Base-by-base conservation (phyloP, 257 asterid species). In the Coffea eugenioides region DNA sequence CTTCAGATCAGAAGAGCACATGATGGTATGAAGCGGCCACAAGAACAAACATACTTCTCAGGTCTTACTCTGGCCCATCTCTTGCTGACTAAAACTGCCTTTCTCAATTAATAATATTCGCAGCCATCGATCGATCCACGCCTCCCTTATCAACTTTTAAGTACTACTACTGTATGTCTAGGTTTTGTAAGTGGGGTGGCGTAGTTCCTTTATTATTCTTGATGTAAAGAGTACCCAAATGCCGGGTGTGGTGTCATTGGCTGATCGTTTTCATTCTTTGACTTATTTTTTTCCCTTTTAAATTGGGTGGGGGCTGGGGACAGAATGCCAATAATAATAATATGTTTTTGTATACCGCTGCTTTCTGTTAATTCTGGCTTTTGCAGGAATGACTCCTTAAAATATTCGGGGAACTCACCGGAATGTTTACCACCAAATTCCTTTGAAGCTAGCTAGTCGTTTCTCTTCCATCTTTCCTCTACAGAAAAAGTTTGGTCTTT, bases 1-100 rank as follows among this genome's bases (percentile, higher is more conserved):
- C 36, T 52, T 66, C 67, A 31, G 43, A 69, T 85, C 86, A 82
- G 88, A 82, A 71, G 74, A 77, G 82, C 89, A 86, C 89, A 86
- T 86, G 89, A 66, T 57, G 34, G 80, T 69, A 75, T 75, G 77
- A 82, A 77, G 31, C 36, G 43, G 78, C 66, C 79, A 41, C 45
- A 2, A 14, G 56, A n/a, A 73, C 76, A 72, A 72, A 77, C 82
- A 83, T 80, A 72, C 25, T 75, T 83, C 80, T 61, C 83, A 31
- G 68, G 66, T 57, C 81, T 45, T 39, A 51, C 57, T 80, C 80
- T 74, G 82, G 80, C 21, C 80, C 82, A 52, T 74, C 67, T 41
- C 75, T 69, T 74, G 61, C 79, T 77, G 34, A 66, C 77, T 68
- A 57, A 43, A 51, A 65, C 4, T 76, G 73, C 8, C 36, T 64